Evolutionary conservation across 768 basidiomycete genomes (phyloP).

Genomic region (Megacollybia marginata): DNA sequence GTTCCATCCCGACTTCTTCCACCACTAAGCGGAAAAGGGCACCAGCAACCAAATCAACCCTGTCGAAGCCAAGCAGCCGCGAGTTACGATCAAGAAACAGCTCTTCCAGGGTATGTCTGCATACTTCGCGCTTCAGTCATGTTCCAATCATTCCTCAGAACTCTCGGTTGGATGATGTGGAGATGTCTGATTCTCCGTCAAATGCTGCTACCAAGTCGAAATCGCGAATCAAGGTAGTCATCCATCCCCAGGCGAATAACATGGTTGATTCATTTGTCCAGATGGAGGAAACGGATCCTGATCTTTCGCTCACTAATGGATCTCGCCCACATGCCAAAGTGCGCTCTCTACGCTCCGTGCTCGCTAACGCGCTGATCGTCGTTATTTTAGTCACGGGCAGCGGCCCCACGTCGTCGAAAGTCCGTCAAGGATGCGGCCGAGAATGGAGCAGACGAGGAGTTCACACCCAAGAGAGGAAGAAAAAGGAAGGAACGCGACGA

Average conservation of each 20-base stretch:
- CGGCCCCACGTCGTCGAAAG: too few relatives aligned
- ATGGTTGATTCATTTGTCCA: too few relatives aligned
- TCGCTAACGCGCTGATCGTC: too few relatives aligned
- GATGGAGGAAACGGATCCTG: constrained; percentile 11
- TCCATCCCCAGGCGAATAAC: too few relatives aligned
- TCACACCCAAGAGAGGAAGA: constrained; percentile 11
- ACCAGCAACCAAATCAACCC: constrained; percentile 2
- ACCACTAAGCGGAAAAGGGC: constrained; percentile 31
- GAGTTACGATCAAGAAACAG: constrained; percentile 41
- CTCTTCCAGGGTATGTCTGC: constrained; percentile 28
- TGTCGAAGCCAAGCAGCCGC: constrained; percentile 28
- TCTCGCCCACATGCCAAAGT: constrained; percentile 1
- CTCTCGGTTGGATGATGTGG: constrained; percentile 1
- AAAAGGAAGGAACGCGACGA: constrained; percentile 37
- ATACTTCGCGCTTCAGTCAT: background rate
- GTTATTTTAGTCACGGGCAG: too few relatives aligned
- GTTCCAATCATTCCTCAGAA: background rate
- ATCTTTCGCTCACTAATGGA: constrained; percentile 8
- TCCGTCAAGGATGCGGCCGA: constrained; percentile 11
- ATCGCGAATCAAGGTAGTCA: too few relatives aligned
- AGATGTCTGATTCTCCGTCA: background rate
- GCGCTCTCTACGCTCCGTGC: too few relatives aligned
- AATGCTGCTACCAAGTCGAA: too few relatives aligned
- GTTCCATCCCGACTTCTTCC: constrained; percentile 13
- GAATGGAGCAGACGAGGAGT: constrained; percentile 19